Base-by-base conservation (phyloP, 2,329 filamentous ascomycete genomes). In the Fusarium nelsonii region DNA sequence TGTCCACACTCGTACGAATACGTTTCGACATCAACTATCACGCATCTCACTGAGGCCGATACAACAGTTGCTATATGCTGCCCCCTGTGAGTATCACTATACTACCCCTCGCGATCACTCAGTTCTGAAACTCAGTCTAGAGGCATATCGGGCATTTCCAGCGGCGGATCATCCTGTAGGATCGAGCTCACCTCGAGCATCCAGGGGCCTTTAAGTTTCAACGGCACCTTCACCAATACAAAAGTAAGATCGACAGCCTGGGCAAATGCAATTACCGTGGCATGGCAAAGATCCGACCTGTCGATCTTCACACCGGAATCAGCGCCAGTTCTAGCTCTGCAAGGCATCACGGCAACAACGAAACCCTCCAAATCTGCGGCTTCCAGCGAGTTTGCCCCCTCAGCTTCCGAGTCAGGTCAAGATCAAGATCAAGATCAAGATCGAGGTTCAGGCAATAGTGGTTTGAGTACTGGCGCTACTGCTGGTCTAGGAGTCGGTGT, bases 31-130 rank as follows among this genome's bases (percentile, higher is more conserved):
- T 41, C 20, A 12, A 8, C 26, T 26, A 9, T 11, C 1, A 14
- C 7, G 9, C 7, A 16, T 26, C 4, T 4, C 4, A 14, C 26
- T 16, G 12, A 1, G 1, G 14, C 40, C 1, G 20, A 8, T 4
- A 41, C 20, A 16, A 41, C 40, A 6, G 26, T 41, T 41, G 40
- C 40, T 4, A 16, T 4, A 6, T 41, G 40, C 20, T 41, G 40
- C 15, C 39, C 39, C 6, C 6, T 12, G 39, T 41, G 6, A 41
- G 39, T 14, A 23, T 5, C 11, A n/a, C n/a, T n/a, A n/a, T 3
- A 23, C 5, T 28, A 28, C 28, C 28, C 8, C 28, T 28, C 28
- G 6, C 5, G 28, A 28, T n/a, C 28, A 28, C 28, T 28, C 12
- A 10, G 14, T 3, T 8, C 39, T 41, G 14, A 41, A 23, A 14